A percentile compares a stretch with the other conserved stretches of the same genome.
Evolutionary conservation across 805 yeast genomes (phyloP).

Genomic region (Wickerhamomyces sydowiorum): DNA sequence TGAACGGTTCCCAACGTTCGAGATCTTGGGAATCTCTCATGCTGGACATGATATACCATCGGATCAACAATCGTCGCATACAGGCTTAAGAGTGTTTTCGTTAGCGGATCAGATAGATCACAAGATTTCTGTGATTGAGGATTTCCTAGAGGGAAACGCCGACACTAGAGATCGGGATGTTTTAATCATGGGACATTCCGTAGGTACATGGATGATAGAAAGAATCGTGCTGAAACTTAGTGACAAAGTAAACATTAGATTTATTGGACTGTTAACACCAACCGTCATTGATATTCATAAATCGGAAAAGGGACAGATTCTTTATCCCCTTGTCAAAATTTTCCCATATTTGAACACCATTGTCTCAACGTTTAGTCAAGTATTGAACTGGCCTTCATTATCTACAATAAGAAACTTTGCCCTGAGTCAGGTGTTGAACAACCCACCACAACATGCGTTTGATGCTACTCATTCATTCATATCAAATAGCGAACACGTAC

Average conservation of each 20-base stretch:
- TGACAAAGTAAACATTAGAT: conserved; percentile 26
- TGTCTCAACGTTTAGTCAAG: conserved; percentile 4
- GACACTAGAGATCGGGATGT: conserved; percentile 27
- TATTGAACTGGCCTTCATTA: not conserved
- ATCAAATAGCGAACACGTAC: conserved; percentile 34
- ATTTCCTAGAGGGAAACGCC: conserved; percentile 21
- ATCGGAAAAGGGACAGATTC: conserved; percentile 32
- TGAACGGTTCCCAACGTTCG: conserved; percentile 36
- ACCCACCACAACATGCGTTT: conserved; percentile 4
- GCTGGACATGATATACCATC: conserved; percentile 41
- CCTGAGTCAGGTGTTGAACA: conserved; percentile 16
- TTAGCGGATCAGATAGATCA: conserved; percentile 56
- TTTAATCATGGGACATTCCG: conserved; percentile 60
- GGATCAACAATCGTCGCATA: conserved; percentile 7
- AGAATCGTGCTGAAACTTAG: conserved; percentile 32
- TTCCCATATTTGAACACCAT: conserved; percentile 24
- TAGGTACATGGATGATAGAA: conserved; percentile 63
- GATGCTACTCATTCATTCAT: conserved; percentile 5
- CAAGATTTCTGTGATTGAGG: conserved; percentile 44
- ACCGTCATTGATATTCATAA: conserved; percentile 56
- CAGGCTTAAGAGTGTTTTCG: conserved; percentile 26
- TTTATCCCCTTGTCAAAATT: conserved; percentile 22
- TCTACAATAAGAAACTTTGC: conserved; percentile 18
- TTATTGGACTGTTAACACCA: conserved; percentile 64
- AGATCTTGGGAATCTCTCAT: conserved; percentile 57